Base-by-base conservation (phyloP, 2,329 filamentous ascomycete species). In the Aspergillus ustus region DNA sequence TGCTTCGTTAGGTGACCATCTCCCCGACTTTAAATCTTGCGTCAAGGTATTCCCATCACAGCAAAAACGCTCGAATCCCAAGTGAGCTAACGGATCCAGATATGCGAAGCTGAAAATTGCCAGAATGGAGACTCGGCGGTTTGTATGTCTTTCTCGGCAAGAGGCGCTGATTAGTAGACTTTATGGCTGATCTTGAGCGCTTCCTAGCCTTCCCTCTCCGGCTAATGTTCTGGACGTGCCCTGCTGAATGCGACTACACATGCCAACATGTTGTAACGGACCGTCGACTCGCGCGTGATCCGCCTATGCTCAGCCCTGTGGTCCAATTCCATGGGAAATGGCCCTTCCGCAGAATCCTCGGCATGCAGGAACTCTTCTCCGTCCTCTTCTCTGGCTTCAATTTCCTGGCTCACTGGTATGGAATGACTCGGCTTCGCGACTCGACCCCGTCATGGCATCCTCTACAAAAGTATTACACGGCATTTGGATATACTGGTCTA, bases 291-390 rank as follows among this genome's bases (percentile, higher is more conserved):
- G 81, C 85, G 28, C 82, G 85, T 65, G 85, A 87, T 63, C 85
- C 86, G 37, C 86, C 86, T 0, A 88, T 88, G 81, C 80, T 86
- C 65, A 77, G 87, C 31, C 85, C 88, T 11, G 78, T 97, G 53
- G 89, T 94, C 60, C 95, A 99, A 80, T 99, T 93, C 83, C 93
- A 99, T 81, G 95, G 95, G 34, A 99, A 99, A 85, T 99, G 95
- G 95, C 95, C 95, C 44, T 99, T 99, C 80, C 84, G 89, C 77
- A 91, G 95, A 67, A 85, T 97, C 72, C 79, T 96, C 57, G 95
- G 95, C 76, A 90, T 97, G 82, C 95, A 99, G 80, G 95, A 99
- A 81, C 93, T 94, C 62, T 92, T 93, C 76, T 93, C 89, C 54
- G 94, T 98, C 68, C 82, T 97, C 73, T 99, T 97, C 84, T 96